Evolutionary conservation across 2,329 filamentous ascomycete genomes (phyloP), one percentile per base, ranked within the genome.

Genomic region (Tolypocladium inflatum): DNA sequence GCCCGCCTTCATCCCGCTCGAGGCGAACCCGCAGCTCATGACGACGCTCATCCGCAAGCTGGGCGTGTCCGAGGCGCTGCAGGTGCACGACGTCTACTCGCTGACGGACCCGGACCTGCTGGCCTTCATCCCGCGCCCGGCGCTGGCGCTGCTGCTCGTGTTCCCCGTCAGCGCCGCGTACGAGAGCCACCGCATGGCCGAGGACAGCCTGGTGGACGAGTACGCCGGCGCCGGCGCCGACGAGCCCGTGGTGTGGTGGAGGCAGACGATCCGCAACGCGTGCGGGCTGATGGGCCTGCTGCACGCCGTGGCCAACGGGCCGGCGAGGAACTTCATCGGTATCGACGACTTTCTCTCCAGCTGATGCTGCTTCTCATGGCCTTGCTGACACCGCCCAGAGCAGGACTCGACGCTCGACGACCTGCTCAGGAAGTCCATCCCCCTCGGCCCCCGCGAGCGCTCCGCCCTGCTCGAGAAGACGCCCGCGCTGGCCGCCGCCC

Each of bases 201-300:
- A 96, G 76, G 92, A 97, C 74, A 76, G 77, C 55, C 70, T 80
- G 26, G 76, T 77, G 48, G 63, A 76, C 2, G 82, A 85, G 43
- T 96, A 96, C 76, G 70, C 71, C 0, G 88, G 87, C 50, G 79
- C 78, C 21, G 91, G 91, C 1, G 74, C 80, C 0, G 68, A 67
- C 0, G 90, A 97, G 68, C 87, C 90, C 6, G 90, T 97, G 0
- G 68, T 96, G 9, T 99, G 93, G 94, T 97, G 92, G 80, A 89
- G 85, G 65, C 93, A 97, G 76, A 97, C 92, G 0, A 97, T 97
- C 66, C 83, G 89, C 60, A 96, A 97, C 70, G 91, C 93, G 0
- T 97, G 93, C 71, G 93, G 93, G 0, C 76, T 96, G 51, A 96
- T 97, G 77, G 94, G 89, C 0, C 74, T 97, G 35, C 71, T 97